phyloP scores from a whole-genome alignment of 495 filamentous ascomycete genomes.

The Massariosphaeria phaeospora region DNA sequence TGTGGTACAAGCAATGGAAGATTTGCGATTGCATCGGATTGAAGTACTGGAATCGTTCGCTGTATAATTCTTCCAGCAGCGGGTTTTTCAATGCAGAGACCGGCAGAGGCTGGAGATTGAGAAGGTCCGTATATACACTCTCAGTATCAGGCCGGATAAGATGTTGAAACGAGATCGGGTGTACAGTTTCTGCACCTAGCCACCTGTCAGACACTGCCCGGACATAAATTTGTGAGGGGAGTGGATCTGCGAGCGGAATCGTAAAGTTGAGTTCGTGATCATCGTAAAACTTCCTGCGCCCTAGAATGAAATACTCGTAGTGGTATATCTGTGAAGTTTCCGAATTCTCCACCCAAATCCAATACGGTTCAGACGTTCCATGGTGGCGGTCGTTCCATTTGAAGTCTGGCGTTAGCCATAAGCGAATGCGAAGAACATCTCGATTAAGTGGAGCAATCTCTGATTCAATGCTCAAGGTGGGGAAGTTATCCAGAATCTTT shows the following conservation, averaged over 20 bases:
- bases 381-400: conserved; percentile 94
- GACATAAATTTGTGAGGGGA: conserved; percentile 94
- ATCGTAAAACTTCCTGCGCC: conserved; percentile 79
- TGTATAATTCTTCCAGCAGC: conserved; percentile 81
- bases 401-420: conserved; percentile 84
- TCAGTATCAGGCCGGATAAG: conserved; percentile 96
- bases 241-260: conserved; percentile 85
- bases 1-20: conserved; percentile 93
- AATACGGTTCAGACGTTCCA: conserved; percentile 91
- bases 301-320: conserved; percentile 93
- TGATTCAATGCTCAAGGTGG: conserved; percentile 79
- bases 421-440: conserved; percentile 82
- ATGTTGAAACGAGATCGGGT: conserved; percentile 93
- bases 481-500: conserved; percentile 83
- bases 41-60: conserved; percentile 84
- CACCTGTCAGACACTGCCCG: conserved; percentile 90
- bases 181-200: conserved; percentile 95
- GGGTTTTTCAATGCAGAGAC: conserved; percentile 84
- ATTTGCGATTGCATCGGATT: conserved; percentile 99
- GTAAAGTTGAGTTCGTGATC: conserved; percentile 97
- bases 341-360: conserved; percentile 98
- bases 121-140: conserved; percentile 88
- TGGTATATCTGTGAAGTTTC: conserved; percentile 98
- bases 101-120: conserved; percentile 87
- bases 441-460: conserved; percentile 95